Evolutionary conservation across 371 early-diverging fungal genomes (phyloP), one percentile per base, ranked within the genome.

Genomic region (Dichotomocladium elegans): DNA sequence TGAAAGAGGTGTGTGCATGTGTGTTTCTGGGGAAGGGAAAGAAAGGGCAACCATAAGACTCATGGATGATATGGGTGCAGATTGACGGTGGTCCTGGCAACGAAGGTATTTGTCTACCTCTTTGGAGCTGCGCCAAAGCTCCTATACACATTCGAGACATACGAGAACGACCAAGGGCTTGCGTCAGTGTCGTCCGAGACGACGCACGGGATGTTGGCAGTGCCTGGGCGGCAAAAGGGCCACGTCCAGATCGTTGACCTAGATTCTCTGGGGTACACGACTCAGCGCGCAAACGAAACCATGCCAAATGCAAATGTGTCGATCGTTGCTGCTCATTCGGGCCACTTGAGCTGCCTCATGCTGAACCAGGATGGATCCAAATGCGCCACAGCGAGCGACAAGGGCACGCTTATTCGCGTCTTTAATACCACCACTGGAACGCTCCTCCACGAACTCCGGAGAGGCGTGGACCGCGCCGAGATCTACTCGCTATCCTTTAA

Each of bases 341-440:
- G 89, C 3, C 69, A 75, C 15, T 66, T 96, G 26, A 82, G 87
- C 51, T 86, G 85, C 37, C 53, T 96, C 14, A 85, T 94, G 1
- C 68, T 95, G 28, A 90, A 87, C 53, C 57, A 70, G 11, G 89
- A 90, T 31, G 93, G 93, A 22, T 72, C 84, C 22, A 83, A 82
- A 68, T 82, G 90, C 41, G 93, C 92, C 29, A 86, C 87, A 24
- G 88, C 93, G 22, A 89, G 90, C 37, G 90, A 89, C 34, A 91
- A 91, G 58, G 97, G 96, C 10, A 96, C 97, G 2, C 67, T 96
- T 29, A 89, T 96, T 26, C 81, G 97, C 21, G 90, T 96, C 5
- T 96, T 91, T 58, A 88, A 92, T 64, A 82, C 91, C 0, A 54
- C 79, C 28, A 81, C 90, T 8, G 88, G 91, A 25, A 73, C 83